Percentiles rank a stretch among this genome's conserved stretches.
These are phyloP conservation scores for Aspergillus hortae DNA, from an alignment of 2,329 filamentous ascomycete genomes.

Conservation along the genomic window DNA sequence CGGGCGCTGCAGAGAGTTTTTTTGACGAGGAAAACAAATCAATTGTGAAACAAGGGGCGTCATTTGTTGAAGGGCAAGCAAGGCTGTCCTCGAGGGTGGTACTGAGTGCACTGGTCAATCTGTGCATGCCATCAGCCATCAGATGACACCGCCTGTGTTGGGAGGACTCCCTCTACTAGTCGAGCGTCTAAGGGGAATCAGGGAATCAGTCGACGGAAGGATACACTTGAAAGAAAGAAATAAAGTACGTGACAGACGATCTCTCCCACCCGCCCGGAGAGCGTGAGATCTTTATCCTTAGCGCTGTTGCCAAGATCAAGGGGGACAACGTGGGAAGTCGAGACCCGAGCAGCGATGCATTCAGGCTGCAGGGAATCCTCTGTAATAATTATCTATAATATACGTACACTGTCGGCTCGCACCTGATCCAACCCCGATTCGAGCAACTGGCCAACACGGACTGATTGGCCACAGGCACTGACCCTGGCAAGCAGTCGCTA, in stretches of 20 bases:
- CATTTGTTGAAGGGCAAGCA: background rate
- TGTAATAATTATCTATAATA: too few relatives aligned
- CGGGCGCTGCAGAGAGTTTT: background rate
- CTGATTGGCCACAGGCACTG: background rate
- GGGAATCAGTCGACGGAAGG: too few relatives aligned
- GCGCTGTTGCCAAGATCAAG: slow-evolving; percentile 22
- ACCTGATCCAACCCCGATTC: slow-evolving; percentile 2
- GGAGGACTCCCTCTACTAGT: too few relatives aligned
- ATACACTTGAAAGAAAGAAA: too few relatives aligned
- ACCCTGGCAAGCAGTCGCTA: background rate
- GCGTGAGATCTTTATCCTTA: slow-evolving; percentile 26
- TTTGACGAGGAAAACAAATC: background rate
- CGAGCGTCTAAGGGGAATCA: too few relatives aligned
- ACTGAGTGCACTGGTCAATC: background rate
- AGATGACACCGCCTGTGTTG: background rate
- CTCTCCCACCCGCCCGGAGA: slow-evolving; percentile 3
- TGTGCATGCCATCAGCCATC: background rate
- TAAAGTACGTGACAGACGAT: background rate
- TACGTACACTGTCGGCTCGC: background rate
- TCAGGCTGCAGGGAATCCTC: slow-evolving; percentile 2
- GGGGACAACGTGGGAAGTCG: slow-evolving; percentile 22
- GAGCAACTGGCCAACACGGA: background rate
- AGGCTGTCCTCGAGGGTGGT: background rate
- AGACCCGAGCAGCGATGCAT: slow-evolving; percentile 15
- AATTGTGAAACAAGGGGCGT: background rate